Base-by-base conservation (phyloP, 2,329 filamentous ascomycete genomes). In the Pseudocercospora vitis region DNA sequence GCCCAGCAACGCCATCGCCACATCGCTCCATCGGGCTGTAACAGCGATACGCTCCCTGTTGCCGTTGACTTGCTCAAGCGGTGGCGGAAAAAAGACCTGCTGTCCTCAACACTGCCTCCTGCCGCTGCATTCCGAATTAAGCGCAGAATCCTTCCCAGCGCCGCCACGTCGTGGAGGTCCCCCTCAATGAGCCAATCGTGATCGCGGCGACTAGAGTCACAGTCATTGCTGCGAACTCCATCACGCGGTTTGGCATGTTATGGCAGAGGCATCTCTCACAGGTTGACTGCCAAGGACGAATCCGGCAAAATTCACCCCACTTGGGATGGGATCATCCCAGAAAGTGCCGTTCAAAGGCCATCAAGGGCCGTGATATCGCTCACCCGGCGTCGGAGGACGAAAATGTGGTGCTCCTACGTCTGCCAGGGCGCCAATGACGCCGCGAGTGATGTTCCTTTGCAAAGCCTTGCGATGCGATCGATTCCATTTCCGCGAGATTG, bases 361-460 rank as follows among this genome's bases (percentile, higher is more conserved):
- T 32, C 18, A 12, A n/a, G 33, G 33, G 7, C 33, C 18, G 12
- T 14, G 18, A 37, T 14, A 11, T 37, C 33, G 33, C 33, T 37
- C n/a, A 37, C 2, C 12, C 16, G 12, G 33, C 33, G n/a, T 11
- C 33, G n/a, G n/a, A 14, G 33, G 33, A 11, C 18, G 8, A 7
- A 7, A 37, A 14, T n/a, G 8, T 3, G 12, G 11, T 37, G 33
- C 14, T 44, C 8, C 39, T 28, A 19, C 23, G 39, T 21, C 19
- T 44, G 19, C 19, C 39, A 44, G 19, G 39, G 39, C 19, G 39
- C 39, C 39, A 44, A 23, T 44, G 39, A 44, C 39, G 39, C 14
- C 24, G 16, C 39, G 24, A 44, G 19, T 23, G 19, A 16, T 44
- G 9, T 19, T 16, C 12, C 21, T 44, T 16, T n/a, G 39, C 9